Evolutionary conservation across 139 green algal species (phyloP).

Genomic region (Desmodesmus armatus): DNA sequence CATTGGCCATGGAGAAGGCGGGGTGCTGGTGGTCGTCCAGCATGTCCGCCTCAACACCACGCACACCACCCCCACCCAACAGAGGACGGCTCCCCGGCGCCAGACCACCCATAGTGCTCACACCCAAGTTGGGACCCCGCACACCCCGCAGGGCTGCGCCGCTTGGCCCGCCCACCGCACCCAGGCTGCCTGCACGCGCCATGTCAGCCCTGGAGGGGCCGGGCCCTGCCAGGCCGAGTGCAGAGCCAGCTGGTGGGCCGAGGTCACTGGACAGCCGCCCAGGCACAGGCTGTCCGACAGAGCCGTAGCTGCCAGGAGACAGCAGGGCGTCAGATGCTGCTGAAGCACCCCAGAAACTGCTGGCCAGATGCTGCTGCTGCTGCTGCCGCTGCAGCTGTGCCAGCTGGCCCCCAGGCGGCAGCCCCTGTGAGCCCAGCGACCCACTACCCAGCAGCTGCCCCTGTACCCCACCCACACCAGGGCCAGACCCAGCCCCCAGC

Average conservation of each 20-base stretch:
- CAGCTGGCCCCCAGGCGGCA: too few species aligned
- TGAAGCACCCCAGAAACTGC: conserved; percentile 2
- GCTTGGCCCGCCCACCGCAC: too few species aligned
- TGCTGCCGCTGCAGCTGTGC: conserved; percentile 15
- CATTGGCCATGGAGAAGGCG: conserved; percentile 42
- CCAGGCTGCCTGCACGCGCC: too few species aligned
- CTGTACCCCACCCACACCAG: not conserved
- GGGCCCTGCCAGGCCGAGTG: too few species aligned
- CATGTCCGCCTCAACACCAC: not conserved
- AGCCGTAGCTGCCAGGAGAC: not conserved
- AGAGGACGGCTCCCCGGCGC: not conserved
- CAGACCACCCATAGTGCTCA: too few species aligned
- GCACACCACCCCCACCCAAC: not conserved
- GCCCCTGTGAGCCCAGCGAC: too few species aligned
- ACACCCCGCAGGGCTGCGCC: not conserved
- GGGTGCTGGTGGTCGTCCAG: conserved; percentile 41
- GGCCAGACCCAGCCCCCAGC: not conserved
- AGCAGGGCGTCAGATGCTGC: not conserved
- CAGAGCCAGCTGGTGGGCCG: too few species aligned
- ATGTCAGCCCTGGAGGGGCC: too few species aligned
- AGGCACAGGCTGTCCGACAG: not conserved
- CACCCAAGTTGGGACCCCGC: too few species aligned
- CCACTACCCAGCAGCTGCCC: too few species aligned
- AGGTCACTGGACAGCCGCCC: too few species aligned
- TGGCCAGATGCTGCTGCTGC: conserved; percentile 28